Evolutionary conservation across 805 yeast genomes (phyloP).

Genomic region (Kluyveromyces lactis): DNA sequence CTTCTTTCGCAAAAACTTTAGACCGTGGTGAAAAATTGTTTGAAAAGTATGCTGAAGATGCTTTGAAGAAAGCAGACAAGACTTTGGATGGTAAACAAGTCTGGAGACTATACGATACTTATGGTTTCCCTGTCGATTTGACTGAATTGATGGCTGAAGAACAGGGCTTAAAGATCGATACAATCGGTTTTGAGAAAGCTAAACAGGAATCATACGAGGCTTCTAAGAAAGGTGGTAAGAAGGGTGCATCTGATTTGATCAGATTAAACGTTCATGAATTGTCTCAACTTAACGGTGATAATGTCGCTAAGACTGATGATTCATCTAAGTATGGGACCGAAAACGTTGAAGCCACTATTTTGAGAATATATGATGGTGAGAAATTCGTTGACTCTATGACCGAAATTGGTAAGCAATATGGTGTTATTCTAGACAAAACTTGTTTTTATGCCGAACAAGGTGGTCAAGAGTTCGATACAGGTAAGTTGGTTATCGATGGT

Average conservation of each 20-base stretch:
- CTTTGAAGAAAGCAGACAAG: slow-evolving; percentile 65
- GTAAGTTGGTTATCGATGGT: slow-evolving; percentile 85
- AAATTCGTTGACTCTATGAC: slow-evolving; percentile 47
- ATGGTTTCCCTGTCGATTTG: slow-evolving; percentile 98
- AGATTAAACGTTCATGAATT: slow-evolving; percentile 90
- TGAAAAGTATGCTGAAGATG: slow-evolving; percentile 83
- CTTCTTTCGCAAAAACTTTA: slow-evolving; percentile 86
- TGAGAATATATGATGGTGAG: slow-evolving; percentile 63
- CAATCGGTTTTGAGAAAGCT: slow-evolving; percentile 85
- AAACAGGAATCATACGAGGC: slow-evolving; percentile 87
- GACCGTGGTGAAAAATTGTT: slow-evolving; percentile 97
- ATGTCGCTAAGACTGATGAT: slow-evolving; percentile 78
- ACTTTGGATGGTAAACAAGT: slow-evolving; percentile 88
- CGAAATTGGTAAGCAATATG: slow-evolving; percentile 48
- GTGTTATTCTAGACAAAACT: slow-evolving; percentile 79
- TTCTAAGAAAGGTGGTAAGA: slow-evolving; percentile 76
- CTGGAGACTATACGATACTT: slow-evolving; percentile 97
- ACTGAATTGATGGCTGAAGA: slow-evolving; percentile 99
- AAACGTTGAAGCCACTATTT: slow-evolving; percentile 58
- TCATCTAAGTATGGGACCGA: slow-evolving; percentile 65
- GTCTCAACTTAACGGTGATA: slow-evolving; percentile 51
- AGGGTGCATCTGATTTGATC: slow-evolving; percentile 48
- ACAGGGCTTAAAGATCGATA: slow-evolving; percentile 87
- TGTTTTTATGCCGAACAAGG: slow-evolving; percentile 98
- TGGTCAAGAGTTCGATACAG: slow-evolving; percentile 97